A percentile compares a stretch with the other conserved stretches of the same genome.
phyloP scores from a whole-genome alignment of 441 rosid genomes.

The Macaranga tanarius region DNA sequence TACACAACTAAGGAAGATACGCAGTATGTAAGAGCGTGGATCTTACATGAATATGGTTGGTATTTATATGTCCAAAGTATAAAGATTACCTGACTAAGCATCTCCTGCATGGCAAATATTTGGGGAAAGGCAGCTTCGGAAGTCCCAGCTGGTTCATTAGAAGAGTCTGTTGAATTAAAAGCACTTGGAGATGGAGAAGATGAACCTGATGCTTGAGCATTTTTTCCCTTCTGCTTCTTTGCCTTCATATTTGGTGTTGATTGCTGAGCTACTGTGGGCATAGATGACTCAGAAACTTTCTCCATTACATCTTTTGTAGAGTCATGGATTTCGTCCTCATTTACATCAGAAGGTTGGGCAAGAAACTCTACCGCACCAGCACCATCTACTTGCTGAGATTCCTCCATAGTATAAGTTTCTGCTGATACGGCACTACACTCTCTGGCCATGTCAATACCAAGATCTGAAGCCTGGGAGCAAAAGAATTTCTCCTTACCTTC shows the following conservation, averaged over 20 bases:
- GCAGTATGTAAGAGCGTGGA: background rate
- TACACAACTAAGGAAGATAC: background rate
- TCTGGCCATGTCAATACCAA: slow-evolving; percentile 52
- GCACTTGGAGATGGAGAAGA: slow-evolving; percentile 53
- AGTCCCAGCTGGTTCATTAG: slow-evolving; percentile 40
- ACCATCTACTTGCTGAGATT: slow-evolving; percentile 32
- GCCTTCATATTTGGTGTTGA: slow-evolving; percentile 46
- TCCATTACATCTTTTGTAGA: slow-evolving; percentile 40
- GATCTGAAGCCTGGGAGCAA: slow-evolving; percentile 69
- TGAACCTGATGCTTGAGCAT: slow-evolving; percentile 46
- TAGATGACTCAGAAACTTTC: slow-evolving; percentile 44
- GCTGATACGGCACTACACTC: slow-evolving; percentile 46
- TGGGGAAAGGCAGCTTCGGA: slow-evolving; percentile 48
- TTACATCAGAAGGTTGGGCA: slow-evolving; percentile 37
- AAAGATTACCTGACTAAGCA: slow-evolving; percentile 67
- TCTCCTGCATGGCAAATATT: slow-evolving; percentile 54
- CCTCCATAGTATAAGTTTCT: slow-evolving; percentile 42
- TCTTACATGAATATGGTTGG: background rate
- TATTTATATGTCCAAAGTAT: background rate
- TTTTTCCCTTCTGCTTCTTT: slow-evolving; percentile 60
- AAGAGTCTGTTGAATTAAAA: slow-evolving; percentile 54
- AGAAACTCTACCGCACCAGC: slow-evolving; percentile 33
- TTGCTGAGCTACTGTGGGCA: slow-evolving; percentile 34
- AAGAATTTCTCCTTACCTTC: slow-evolving; percentile 52
- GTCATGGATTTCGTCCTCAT: slow-evolving; percentile 43